A percentile compares a stretch with the other conserved stretches of the same genome.
These are phyloP conservation scores for Plectosphaerella sp. DNA, from an alignment of 2,329 filamentous ascomycete species.

Conservation along the genomic window DNA sequence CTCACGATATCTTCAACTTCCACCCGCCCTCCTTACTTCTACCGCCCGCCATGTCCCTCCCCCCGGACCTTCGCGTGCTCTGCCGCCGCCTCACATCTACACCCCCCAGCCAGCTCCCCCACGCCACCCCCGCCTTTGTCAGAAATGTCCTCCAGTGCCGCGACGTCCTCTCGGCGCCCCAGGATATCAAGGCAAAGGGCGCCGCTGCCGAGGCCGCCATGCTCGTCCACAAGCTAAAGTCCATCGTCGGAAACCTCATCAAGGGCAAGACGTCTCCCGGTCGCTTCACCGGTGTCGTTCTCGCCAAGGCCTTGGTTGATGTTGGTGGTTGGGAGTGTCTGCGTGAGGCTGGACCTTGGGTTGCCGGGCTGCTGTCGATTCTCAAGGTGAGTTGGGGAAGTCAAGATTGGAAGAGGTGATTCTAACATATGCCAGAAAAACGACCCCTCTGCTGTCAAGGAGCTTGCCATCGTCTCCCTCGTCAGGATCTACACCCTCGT, in stretches of 20 bases:
- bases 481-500: constrained; percentile 81
- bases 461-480: constrained; percentile 70
- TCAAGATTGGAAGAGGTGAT: not conserved
- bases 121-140: constrained; percentile 65
- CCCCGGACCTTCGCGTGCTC: constrained; percentile 58
- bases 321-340: constrained; percentile 81
- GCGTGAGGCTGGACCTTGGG: constrained; percentile 69
- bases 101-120: constrained; percentile 67
- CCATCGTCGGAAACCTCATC: constrained; percentile 70
- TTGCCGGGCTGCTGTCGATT: constrained; percentile 68
- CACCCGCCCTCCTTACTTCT: not conserved
- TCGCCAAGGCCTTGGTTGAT: constrained; percentile 79
- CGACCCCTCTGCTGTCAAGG: constrained; percentile 70
- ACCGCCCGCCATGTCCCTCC: constrained; percentile 29
- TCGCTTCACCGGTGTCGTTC: constrained; percentile 70
- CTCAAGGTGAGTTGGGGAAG: constrained; percentile 54
- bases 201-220: constrained; percentile 59
- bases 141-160: constrained; percentile 54
- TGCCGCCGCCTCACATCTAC: constrained; percentile 69
- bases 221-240: constrained; percentile 79
- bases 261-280: constrained; percentile 71
- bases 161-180: constrained; percentile 57
- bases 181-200: constrained; percentile 56
- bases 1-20: not conserved
- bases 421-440: constrained; percentile 55